phyloP scores from a whole-genome alignment of 495 filamentous ascomycete genomes.

The Lophium mytilinum region DNA sequence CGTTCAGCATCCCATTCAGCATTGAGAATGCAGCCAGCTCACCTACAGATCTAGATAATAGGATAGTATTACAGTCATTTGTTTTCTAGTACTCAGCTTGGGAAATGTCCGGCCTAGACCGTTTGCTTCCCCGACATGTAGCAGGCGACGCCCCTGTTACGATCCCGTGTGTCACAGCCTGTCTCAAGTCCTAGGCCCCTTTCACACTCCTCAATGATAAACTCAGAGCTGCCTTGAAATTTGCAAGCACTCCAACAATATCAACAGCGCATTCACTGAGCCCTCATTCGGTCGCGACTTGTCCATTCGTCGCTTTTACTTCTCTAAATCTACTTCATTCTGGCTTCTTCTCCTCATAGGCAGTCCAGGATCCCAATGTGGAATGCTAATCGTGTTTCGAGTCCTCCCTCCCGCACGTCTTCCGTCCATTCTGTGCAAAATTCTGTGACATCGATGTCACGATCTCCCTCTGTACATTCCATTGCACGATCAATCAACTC shows the following conservation, averaged over 20 bases:
- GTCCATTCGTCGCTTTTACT: background rate
- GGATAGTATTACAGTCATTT: no score
- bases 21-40: no score
- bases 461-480: background rate
- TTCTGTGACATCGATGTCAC: constrained; percentile 7
- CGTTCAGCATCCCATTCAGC: no score
- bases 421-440: background rate
- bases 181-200: background rate
- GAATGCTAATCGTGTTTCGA: constrained; percentile 2
- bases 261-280: background rate
- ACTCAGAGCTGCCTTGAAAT: background rate
- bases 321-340: background rate
- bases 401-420: background rate
- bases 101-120: no score
- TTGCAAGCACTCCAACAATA: background rate
- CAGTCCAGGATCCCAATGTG: background rate
- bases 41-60: no score
- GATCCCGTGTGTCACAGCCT: constrained; percentile 2
- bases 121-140: no score
- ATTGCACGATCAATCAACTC: background rate
- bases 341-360: background rate
- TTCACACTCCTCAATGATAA: background rate
- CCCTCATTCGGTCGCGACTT: background rate
- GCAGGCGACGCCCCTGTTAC: no score
- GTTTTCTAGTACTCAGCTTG: no score